A percentile compares a stretch with the other conserved stretches of the same genome.
phyloP scores from a whole-genome alignment of 116 monocot species.

The Posidonia oceanica region DNA sequence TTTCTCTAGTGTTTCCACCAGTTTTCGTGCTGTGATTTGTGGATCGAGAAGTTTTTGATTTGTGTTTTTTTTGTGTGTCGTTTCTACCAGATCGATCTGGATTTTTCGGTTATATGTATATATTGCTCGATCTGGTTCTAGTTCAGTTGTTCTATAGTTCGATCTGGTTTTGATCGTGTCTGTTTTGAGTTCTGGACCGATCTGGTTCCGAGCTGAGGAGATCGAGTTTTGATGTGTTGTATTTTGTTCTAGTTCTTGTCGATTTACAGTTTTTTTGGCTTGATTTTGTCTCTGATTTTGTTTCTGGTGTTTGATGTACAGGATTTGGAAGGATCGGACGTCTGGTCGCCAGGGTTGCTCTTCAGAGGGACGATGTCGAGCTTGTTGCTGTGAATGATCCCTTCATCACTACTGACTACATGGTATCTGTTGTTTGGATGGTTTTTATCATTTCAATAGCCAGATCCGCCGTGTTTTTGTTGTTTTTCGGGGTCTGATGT shows the following conservation, averaged over 20 bases:
- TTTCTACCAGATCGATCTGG: not conserved
- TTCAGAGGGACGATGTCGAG: constrained; percentile 23
- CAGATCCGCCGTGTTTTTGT: too few species aligned
- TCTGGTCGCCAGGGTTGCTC: constrained; percentile 16
- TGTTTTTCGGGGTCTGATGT: not conserved
- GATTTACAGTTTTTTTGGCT: not conserved
- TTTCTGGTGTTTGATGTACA: constrained; percentile 7
- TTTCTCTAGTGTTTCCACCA: not conserved
- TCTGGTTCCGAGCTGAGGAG: not conserved
- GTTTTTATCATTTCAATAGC: not conserved
- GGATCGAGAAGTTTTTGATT: too few species aligned
- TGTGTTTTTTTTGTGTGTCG: not conserved
- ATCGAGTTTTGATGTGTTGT: not conserved
- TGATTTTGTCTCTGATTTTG: not conserved
- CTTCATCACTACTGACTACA: constrained; percentile 25
- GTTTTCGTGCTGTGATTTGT: not conserved
- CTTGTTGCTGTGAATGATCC: constrained; percentile 23
- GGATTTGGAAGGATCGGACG: constrained; percentile 22
- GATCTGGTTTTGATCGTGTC: not conserved
- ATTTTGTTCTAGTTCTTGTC: not conserved
- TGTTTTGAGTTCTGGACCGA: not conserved
- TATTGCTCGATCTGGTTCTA: not conserved
- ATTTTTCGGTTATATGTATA: not conserved
- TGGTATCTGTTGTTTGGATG: constrained; percentile 2
- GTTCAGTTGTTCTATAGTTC: not conserved